Percentiles rank a stretch among this genome's conserved stretches.
phyloP scores from a whole-genome alignment of 306 rosid species.

The Leucaena leucocephala region DNA sequence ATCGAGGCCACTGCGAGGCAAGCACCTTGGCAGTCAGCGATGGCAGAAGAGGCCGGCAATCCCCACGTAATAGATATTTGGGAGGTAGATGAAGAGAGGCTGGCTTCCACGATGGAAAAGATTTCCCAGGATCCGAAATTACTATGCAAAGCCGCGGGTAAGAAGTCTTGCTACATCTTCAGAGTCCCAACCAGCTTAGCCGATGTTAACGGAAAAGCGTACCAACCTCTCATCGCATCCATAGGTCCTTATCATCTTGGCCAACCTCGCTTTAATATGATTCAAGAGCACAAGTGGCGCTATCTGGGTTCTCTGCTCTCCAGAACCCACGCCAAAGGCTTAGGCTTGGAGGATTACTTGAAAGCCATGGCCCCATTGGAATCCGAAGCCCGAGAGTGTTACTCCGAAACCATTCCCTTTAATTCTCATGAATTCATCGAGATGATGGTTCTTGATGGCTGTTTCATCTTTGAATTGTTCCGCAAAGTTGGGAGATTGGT shows the following conservation, averaged over 20 bases:
- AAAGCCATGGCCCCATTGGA: constrained; percentile 41
- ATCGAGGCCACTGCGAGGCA: neutral
- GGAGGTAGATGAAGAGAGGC: constrained; percentile 40
- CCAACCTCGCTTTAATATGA: constrained; percentile 50
- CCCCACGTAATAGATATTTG: constrained; percentile 31
- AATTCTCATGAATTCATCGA: constrained; percentile 45
- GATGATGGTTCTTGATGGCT: constrained; percentile 71
- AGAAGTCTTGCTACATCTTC: constrained; percentile 56
- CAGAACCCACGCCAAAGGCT: constrained; percentile 35
- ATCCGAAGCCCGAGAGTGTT: constrained; percentile 53
- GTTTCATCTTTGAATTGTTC: constrained; percentile 62
- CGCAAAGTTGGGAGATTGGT: constrained; percentile 40
- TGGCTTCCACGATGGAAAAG: constrained; percentile 46
- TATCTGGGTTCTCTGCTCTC: constrained; percentile 50
- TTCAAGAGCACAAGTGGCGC: constrained; percentile 65
- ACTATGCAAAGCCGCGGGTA: constrained; percentile 53
- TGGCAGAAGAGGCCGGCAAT: constrained; percentile 12
- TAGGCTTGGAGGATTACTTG: constrained; percentile 28
- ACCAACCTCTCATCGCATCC: constrained; percentile 65
- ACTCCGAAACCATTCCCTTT: constrained; percentile 50
- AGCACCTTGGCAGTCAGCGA: neutral
- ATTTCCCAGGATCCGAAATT: constrained; percentile 55
- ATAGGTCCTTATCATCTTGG: constrained; percentile 67
- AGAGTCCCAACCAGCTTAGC: constrained; percentile 53
- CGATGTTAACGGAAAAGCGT: constrained; percentile 55